Percentiles rank a stretch among this genome's conserved stretches.
These are phyloP conservation scores for Thelephora aurantiotincta DNA, from an alignment of 768 basidiomycete species.

Conservation along the genomic window DNA sequence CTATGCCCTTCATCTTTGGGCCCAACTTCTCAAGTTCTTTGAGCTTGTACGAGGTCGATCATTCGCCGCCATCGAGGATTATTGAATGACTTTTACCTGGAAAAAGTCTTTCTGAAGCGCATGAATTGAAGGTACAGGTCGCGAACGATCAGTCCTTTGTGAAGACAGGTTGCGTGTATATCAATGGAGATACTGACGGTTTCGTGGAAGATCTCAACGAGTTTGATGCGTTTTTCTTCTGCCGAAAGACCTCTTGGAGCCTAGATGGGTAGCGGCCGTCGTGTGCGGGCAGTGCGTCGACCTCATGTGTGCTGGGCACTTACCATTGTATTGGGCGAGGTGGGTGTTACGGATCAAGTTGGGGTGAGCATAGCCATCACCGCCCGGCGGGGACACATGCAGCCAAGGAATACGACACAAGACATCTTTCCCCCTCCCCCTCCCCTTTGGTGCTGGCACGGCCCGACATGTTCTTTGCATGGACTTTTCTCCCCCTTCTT, in stretches of 20 bases:
- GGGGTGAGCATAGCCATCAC: too few species aligned
- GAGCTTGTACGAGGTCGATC: constrained; percentile 28
- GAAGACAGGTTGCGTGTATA: not conserved
- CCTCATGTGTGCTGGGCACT: too few species aligned
- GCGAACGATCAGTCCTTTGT: not conserved
- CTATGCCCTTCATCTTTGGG: constrained; percentile 84
- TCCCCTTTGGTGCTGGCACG: too few species aligned
- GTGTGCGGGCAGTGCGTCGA: too few species aligned
- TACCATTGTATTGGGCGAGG: too few species aligned
- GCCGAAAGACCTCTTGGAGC: constrained; percentile 75
- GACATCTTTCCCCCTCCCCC: too few species aligned
- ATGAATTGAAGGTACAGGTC: not conserved
- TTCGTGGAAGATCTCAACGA: constrained; percentile 91
- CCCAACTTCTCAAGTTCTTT: constrained; percentile 89
- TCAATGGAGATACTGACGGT: constrained; percentile 31
- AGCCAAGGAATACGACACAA: too few species aligned
- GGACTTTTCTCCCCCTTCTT: too few species aligned
- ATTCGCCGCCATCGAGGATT: not conserved
- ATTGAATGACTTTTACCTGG: constrained; percentile 27
- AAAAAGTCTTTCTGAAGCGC: constrained; percentile 65
- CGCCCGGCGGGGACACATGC: too few species aligned
- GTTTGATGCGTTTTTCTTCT: constrained; percentile 80
- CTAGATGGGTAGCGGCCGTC: constrained; percentile 17
- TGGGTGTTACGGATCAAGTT: too few species aligned
- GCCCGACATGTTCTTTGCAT: too few species aligned